A percentile compares a stretch with the other conserved stretches of the same genome.
Evolutionary conservation across 257 asterid species (phyloP).

Genomic region (Pogostemon cablin): DNA sequence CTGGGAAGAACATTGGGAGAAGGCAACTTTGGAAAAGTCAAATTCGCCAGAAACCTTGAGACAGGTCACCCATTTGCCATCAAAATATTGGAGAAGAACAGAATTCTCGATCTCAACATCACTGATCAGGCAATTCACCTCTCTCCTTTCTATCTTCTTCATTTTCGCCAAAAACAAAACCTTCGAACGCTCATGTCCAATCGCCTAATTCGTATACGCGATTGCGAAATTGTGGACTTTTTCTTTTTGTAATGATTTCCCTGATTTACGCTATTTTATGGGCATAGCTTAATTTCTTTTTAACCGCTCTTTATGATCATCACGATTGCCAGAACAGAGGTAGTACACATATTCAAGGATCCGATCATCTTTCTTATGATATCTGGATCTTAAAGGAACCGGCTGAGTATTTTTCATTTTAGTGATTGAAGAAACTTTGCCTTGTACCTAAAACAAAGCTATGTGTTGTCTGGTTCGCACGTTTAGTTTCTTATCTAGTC

Average conservation of each 20-base stretch:
- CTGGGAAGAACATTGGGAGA: constrained; percentile 85
- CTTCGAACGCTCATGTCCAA: background rate
- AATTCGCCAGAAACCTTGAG: constrained; percentile 62
- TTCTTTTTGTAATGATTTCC: too few species aligned
- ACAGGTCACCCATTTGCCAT: constrained; percentile 73
- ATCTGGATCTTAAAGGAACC: background rate
- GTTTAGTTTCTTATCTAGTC: background rate
- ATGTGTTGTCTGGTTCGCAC: background rate
- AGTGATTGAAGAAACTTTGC: background rate
- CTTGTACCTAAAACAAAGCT: background rate
- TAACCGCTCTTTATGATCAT: too few species aligned
- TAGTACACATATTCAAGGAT: background rate
- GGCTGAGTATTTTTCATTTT: background rate
- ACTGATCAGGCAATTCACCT: constrained; percentile 63
- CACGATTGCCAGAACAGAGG: background rate
- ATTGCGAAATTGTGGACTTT: too few species aligned
- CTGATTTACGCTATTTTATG: too few species aligned
- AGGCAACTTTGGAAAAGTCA: constrained; percentile 94
- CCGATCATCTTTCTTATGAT: too few species aligned
- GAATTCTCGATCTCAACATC: constrained; percentile 62
- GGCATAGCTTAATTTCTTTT: too few species aligned
- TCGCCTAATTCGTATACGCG: background rate
- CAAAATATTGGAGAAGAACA: constrained; percentile 78
- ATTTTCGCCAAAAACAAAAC: too few species aligned
- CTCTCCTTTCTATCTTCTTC: background rate